Base-by-base conservation (phyloP, 805 yeast species). In the Metschnikowia picachoensis region DNA sequence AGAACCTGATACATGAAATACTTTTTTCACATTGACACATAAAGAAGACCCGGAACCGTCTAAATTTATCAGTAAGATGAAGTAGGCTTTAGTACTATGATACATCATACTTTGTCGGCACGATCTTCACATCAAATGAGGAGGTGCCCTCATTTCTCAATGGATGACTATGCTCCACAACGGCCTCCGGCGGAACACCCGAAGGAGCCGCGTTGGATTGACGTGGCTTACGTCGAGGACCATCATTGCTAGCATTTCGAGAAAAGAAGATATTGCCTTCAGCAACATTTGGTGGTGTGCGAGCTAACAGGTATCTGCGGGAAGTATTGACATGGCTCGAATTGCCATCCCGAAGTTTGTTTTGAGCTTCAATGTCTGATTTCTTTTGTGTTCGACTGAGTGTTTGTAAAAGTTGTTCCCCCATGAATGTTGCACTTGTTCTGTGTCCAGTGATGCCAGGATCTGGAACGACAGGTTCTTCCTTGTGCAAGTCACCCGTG, bases 391-490 rank as follows among this genome's bases (percentile, higher is more conserved):
- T 42, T 30, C 56, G 49, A 16, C 55, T 48, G 11, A 54, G 38
- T 2, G 51, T 50, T 35, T 47, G 44, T 15, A 38, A 36, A n/a
- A 54, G 45, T 17, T 47, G 37, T 10, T 50, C 49, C 6, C 56
- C 55, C 25, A 52, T 41, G n/a, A 48, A 46, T 9, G 53, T 44
- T 6, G 57, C 57, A 11, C 44, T 37, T 13, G 25, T 49, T 15
- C 42, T 32, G 11, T 43, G 37, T 17, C 43, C 45, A 27, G 31
- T 36, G 8, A 29, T 17, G 16, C 28, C 36, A n/a, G 48, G 34
- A 14, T 31, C 38, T 8, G 25, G 41, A 5, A 33, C 28, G 5
- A 8, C 32, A 14, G 41, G 31, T 11, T 37, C 45, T 29, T 42
- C 41, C 15, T 37, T 33, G 30, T 9, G 25, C 17, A 20, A 20